Evolutionary conservation across 257 asterid genomes (phyloP).

Genomic region (Fraxinus excelsior): DNA sequence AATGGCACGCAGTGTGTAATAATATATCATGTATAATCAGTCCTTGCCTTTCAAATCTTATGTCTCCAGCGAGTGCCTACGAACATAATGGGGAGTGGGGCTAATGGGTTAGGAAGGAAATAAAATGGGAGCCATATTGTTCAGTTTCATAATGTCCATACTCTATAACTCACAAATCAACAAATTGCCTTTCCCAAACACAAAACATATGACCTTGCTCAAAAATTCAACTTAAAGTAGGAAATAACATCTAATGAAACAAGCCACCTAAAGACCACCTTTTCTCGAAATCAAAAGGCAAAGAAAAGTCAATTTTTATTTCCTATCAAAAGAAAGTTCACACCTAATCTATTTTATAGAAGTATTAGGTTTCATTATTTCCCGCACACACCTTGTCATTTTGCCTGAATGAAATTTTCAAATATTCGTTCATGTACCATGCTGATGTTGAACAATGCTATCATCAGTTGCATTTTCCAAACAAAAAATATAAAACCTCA

Average conservation of each 20-base stretch:
- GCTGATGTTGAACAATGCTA: not conserved
- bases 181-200: slow-evolving; percentile 8
- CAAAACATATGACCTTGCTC: not conserved
- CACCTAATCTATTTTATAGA: slow-evolving; percentile 3
- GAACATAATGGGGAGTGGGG: not conserved
- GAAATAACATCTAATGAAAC: not conserved
- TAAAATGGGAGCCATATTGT: not conserved
- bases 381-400: not conserved
- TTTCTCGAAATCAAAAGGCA: not conserved
- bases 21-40: not conserved
- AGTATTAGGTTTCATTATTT: not conserved
- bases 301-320: not conserved
- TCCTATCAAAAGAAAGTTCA: not conserved
- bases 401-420: not conserved
- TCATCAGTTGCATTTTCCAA: no score
- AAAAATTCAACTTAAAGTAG: not conserved
- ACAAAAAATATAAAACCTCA: no score
- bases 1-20: not conserved
- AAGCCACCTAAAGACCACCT: not conserved
- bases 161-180: slow-evolving; percentile 8
- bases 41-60: not conserved
- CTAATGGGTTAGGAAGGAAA: not conserved
- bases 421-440: not conserved
- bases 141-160: not conserved
- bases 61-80: not conserved